Base-by-base conservation (phyloP, 129 eudicot genomes). In the Scalesia atractyloides region DNA sequence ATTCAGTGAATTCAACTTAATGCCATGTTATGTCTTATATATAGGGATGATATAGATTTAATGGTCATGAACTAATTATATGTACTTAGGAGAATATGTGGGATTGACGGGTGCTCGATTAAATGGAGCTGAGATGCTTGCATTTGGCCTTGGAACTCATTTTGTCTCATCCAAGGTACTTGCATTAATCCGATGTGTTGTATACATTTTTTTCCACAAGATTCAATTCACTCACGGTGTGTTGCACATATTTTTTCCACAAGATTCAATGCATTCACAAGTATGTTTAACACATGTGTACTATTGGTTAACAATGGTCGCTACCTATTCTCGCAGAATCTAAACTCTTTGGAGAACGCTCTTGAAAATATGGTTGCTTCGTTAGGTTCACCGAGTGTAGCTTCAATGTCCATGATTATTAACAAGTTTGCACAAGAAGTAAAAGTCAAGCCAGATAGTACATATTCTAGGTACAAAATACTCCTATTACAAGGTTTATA, bases 111-210 rank as follows among this genome's bases (percentile, higher is more conserved):
- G 88, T 11, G 61, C 76, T 9, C 52, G 77, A 5, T 36, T 84
- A 19, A 70, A 73, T 74, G 83, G 81, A 14, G 49, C 22, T 8
- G 83, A 77, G 61, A 76, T 84, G 88, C 60, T 84, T 63, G 80
- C 79, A 0, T 74, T 80, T 74, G 85, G 86, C 19, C 82, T 84
- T 15, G 89, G 83, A 49, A 77, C 85, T 30, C 83, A 84, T 70
- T 84, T 81, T 60, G 76, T 84, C 50, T 66, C 15, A 7, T 84
- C 85, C 3, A 39, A 77, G 81, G 85, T 84, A 69, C 47, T 30
- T 54, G 24, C n/a, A 24, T 49, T 11, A 18, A 5, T 39, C 7
- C 3, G 4, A 4, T 20, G 13, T 1, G 4, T 46, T 46, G 0
- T 66, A 43, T n/a, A n/a, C n/a, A n/a, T n/a, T 5, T 3, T 9